A percentile compares a stretch with the other conserved stretches of the same genome.
Evolutionary conservation across 441 rosid genomes (phyloP).

Genomic region (Macaranga tanarius): DNA sequence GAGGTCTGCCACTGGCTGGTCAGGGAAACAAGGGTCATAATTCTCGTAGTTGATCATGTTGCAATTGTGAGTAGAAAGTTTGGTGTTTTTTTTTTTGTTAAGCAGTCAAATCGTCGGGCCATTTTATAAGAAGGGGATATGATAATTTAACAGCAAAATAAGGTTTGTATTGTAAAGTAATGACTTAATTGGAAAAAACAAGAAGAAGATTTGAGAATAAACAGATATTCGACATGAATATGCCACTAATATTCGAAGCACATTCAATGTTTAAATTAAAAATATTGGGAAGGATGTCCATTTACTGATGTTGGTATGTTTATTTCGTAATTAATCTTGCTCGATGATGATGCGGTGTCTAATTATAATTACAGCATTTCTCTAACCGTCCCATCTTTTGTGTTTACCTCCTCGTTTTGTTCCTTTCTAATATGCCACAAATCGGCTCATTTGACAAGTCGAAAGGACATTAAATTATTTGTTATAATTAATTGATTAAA

Average conservation of each 20-base stretch:
- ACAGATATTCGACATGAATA: slow-evolving; percentile 33
- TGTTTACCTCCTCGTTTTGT: not conserved
- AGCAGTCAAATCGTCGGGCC: not conserved
- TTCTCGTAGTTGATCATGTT: slow-evolving; percentile 40
- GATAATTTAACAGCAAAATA: not conserved
- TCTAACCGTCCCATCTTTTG: not conserved
- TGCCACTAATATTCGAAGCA: slow-evolving; percentile 24
- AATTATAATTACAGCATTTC: not conserved
- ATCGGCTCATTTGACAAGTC: no score
- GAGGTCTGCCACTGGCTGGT: slow-evolving; percentile 61
- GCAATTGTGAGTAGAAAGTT: not conserved
- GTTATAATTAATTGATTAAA: no score
- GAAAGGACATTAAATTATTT: no score
- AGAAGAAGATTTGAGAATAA: slow-evolving; percentile 10
- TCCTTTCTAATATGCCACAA: not conserved
- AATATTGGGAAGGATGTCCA: not conserved
- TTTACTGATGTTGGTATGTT: not conserved
- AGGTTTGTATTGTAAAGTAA: not conserved
- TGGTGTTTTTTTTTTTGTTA: not conserved
- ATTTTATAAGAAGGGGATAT: slow-evolving; percentile 16
- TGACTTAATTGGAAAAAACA: slow-evolving; percentile 12
- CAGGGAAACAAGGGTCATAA: slow-evolving; percentile 58
- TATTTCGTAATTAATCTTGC: not conserved
- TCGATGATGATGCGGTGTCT: not conserved
- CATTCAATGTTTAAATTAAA: not conserved